Percentiles rank a stretch among this genome's conserved stretches.
Conservation (phyloP, 768 basidiomycete genomes). For the Megacollybia marginata region DNA sequence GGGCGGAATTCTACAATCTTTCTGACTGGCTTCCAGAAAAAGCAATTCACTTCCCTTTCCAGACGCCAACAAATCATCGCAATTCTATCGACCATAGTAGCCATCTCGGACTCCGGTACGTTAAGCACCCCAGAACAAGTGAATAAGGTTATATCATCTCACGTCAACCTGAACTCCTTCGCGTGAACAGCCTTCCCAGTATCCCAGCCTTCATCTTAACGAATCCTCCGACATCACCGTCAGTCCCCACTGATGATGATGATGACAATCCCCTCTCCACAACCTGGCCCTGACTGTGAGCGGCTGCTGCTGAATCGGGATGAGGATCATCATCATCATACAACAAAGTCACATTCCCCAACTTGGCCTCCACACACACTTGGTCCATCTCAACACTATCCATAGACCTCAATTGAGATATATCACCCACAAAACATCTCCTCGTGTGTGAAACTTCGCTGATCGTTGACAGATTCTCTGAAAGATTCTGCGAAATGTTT, state of each 20-base stretch:
- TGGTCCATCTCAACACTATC: constrained; percentile 25
- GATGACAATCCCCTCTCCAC: no score
- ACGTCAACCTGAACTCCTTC: neutral
- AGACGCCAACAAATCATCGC: no score
- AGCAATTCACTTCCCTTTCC: no score
- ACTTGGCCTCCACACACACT: constrained; percentile 24
- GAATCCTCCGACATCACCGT: neutral
- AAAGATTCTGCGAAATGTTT: constrained; percentile 25
- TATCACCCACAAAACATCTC: constrained; percentile 37
- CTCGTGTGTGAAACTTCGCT: constrained; percentile 22
- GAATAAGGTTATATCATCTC: no score
- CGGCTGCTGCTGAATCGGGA: constrained; percentile 10
- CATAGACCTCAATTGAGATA: constrained; percentile 20
- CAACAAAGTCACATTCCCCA: constrained; percentile 28
- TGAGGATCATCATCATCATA: constrained; percentile 36
- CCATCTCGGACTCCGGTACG: no score
- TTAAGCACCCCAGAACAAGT: no score
- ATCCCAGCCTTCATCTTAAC: neutral
- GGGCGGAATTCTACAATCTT: no score
- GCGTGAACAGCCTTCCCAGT: neutral
- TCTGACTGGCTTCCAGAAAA: no score
- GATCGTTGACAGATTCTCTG: constrained; percentile 21
- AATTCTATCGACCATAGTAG: no score
- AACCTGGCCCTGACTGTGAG: constrained; percentile 6
- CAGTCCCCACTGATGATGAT: no score